Percentiles rank a stretch among this genome's conserved stretches.
phyloP scores from a whole-genome alignment of 2,329 filamentous ascomycete genomes.

The Fusarium sp. region DNA sequence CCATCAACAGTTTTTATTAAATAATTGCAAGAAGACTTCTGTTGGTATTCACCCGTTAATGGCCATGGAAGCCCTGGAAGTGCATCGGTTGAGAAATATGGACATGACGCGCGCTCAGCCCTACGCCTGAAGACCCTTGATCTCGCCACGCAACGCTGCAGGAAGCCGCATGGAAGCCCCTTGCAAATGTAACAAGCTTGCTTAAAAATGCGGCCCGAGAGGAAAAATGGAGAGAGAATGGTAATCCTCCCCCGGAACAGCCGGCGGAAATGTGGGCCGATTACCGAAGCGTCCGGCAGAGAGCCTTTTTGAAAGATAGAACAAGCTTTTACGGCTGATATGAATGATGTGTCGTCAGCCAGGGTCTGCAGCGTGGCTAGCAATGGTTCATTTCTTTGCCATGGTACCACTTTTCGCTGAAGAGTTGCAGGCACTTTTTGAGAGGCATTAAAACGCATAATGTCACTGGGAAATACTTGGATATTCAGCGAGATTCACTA shows the following conservation, averaged over 20 bases:
- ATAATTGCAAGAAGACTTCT: too few species aligned
- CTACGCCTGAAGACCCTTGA: background rate
- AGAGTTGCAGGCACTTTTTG: background rate
- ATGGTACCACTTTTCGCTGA: background rate
- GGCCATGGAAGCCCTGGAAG: too few species aligned
- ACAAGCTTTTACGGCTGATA: background rate
- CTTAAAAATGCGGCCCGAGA: background rate
- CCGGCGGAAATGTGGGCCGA: background rate
- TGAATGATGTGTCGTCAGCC: background rate
- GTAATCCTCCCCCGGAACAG: background rate
- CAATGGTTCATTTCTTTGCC: background rate
- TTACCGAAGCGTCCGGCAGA: background rate
- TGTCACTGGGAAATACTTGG: too few species aligned
- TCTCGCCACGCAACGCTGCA: background rate
- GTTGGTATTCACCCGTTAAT: too few species aligned
- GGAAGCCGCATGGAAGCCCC: background rate
- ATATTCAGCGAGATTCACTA: too few species aligned
- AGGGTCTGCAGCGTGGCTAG: background rate
- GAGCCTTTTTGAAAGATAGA: background rate
- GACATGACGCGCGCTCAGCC: background rate
- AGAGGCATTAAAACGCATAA: background rate
- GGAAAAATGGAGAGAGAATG: background rate
- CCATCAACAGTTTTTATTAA: too few species aligned
- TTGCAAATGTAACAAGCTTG: background rate
- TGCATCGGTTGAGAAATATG: background rate